Base-by-base conservation (phyloP, 768 basidiomycete species). In the Mycena venus region DNA sequence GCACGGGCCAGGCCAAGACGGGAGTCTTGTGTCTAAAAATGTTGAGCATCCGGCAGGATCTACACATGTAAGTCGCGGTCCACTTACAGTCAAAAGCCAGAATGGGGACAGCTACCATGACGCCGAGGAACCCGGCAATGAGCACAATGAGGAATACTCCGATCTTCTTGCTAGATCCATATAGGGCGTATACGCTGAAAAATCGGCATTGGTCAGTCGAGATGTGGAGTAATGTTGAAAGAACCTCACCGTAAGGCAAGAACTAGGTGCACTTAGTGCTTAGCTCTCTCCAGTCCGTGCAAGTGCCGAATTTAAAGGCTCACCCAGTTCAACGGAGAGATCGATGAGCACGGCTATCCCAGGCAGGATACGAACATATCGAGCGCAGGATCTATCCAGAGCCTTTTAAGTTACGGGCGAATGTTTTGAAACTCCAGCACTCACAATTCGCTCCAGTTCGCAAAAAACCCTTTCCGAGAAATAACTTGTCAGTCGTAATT, bases 101-200 rank as follows among this genome's bases (percentile, higher is more conserved):
- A 12, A 76, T 73, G 4, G 75, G 75, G 15, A 76, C 75, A 3
- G 75, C 68, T 17, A 76, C 60, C 75, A 76, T 76, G 40, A 76
- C 75, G 3, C 63, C 75, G n/a, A 76, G 72, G 17, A 76, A 76
- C 2, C 38, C 72, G 25, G 72, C 44, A 15, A 76, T 51, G n/a
- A 76, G 8, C 17, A 51, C 55, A 5, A 62, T 8, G 34, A 76
- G 72, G 36, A 73, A 70, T 10, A 29, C 40, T 4, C 58, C 75
- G 7, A 76, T 71, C 25, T 32, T 69, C 32, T 55, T 56, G 53
- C 63, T 65, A 49, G 59, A 68, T 42, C 64, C 68, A 44, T 70
- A 76, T 4, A 76, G 29, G 2, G 75, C 75, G 60, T 73, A 76
- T 51, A 68, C 58, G 1, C 75, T 76, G 38, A 21, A 32, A 0